Percentiles rank a stretch among this genome's conserved stretches.
These are phyloP conservation scores for Scedosporium aurantiacum DNA, from an alignment of 2,329 filamentous ascomycete species.

Conservation along the genomic window DNA sequence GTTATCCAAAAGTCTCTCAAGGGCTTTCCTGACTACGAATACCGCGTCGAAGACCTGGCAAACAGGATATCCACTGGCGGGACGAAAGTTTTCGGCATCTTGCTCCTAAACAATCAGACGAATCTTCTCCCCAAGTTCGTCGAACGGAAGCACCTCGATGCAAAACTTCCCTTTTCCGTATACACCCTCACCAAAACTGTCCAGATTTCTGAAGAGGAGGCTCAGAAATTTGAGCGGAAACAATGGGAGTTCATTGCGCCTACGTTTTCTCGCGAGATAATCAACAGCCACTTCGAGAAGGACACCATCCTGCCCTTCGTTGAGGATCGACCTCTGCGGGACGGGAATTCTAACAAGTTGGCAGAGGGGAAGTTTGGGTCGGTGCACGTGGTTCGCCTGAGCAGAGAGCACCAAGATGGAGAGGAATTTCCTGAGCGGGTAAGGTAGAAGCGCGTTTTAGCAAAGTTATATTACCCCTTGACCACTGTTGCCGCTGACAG, in stretches of 20 bases:
- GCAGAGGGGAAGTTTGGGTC: not conserved
- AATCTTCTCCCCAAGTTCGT: not conserved
- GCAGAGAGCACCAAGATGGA: not conserved
- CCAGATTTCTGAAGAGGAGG: not conserved
- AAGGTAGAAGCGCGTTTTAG: not conserved
- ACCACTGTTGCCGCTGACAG: not conserved
- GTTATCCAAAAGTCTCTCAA: not conserved
- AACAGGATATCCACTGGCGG: not conserved
- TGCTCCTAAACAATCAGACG: not conserved
- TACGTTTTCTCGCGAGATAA: not conserved
- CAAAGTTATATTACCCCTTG: not conserved
- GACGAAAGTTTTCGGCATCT: not conserved
- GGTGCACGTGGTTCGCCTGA: not conserved
- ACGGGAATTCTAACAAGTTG: not conserved
- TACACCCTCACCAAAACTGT: not conserved
- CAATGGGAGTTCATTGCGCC: not conserved
- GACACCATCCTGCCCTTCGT: not conserved
- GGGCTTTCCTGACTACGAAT: not conserved
- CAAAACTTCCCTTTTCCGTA: not conserved
- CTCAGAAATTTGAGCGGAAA: not conserved
- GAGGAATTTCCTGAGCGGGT: not conserved
- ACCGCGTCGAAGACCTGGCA: not conserved
- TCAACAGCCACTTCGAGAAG: not conserved
- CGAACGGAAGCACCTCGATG: not conserved
- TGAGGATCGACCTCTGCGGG: not conserved